phyloP scores from a whole-genome alignment of 495 filamentous ascomycete species.

The Aspergillus leporis region DNA sequence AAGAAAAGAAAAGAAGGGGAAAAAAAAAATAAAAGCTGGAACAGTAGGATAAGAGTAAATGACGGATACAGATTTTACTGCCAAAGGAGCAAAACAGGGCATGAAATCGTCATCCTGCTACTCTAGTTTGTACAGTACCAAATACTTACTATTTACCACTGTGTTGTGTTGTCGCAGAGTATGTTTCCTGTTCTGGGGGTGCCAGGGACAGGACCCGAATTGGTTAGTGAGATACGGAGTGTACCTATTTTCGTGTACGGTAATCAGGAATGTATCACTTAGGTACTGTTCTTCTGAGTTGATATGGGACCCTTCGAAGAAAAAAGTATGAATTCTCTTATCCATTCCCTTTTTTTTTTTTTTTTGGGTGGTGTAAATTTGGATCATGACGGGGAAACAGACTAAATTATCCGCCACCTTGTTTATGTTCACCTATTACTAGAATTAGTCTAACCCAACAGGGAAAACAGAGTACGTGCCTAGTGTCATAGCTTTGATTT shows the following conservation, averaged over 20 bases:
- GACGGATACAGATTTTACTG: background rate
- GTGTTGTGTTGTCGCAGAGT: background rate
- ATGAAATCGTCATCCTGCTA: background rate
- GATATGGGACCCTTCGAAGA: background rate
- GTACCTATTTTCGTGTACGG: background rate
- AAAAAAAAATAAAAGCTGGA: background rate
- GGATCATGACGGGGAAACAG: background rate
- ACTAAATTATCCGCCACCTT: background rate
- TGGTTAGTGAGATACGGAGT: background rate
- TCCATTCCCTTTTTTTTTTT: background rate
- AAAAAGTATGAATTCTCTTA: background rate
- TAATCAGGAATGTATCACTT: background rate
- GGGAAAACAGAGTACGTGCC: no score
- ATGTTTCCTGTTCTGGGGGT: no score
- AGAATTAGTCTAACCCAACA: no score
- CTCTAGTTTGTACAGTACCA: background rate
- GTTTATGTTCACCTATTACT: background rate
- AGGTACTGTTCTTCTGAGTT: background rate
- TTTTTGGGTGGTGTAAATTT: background rate
- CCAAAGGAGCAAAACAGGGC: background rate
- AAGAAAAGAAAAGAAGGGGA: background rate
- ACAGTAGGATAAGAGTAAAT: background rate
- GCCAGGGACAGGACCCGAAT: no score
- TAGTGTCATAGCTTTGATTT: no score
- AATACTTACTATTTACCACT: background rate